Percentiles rank a stretch among this genome's conserved stretches.
Conservation (phyloP, 176 grass and related monocot genomes). For the Rhipidocladum racemiflorum region DNA sequence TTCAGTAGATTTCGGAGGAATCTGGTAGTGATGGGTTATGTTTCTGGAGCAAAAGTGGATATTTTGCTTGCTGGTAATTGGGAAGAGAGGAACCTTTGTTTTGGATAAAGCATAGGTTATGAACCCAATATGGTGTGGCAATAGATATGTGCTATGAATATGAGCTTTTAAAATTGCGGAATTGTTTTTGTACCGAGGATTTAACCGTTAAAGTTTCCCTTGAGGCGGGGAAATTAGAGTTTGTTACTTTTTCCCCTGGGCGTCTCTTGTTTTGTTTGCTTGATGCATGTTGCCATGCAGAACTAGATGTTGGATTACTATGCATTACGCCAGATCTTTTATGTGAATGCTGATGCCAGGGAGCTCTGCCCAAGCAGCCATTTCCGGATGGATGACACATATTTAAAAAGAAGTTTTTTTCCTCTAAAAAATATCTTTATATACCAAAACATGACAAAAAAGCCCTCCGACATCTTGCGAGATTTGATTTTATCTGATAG, state of each 20-base stretch:
- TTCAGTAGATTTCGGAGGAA: neutral
- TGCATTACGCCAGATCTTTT: neutral
- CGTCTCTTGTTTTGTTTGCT: neutral
- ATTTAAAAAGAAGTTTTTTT: neutral
- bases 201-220: neutral
- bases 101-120: neutral
- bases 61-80: conserved; percentile 5
- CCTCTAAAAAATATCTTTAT: neutral
- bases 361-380: neutral
- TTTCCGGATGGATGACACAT: neutral
- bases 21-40: neutral
- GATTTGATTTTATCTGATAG: neutral
- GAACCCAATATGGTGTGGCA: neutral
- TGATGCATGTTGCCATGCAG: neutral
- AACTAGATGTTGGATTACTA: neutral
- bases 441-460: neutral
- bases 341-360: neutral
- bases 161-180: neutral
- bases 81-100: neutral
- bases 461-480: neutral
- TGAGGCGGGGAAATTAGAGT: neutral
- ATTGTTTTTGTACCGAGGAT: neutral
- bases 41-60: neutral
- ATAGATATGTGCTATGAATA: neutral
- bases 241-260: neutral